phyloP scores from a whole-genome alignment of 2,329 filamentous ascomycete genomes.

The Akanthomyces lecanii region DNA sequence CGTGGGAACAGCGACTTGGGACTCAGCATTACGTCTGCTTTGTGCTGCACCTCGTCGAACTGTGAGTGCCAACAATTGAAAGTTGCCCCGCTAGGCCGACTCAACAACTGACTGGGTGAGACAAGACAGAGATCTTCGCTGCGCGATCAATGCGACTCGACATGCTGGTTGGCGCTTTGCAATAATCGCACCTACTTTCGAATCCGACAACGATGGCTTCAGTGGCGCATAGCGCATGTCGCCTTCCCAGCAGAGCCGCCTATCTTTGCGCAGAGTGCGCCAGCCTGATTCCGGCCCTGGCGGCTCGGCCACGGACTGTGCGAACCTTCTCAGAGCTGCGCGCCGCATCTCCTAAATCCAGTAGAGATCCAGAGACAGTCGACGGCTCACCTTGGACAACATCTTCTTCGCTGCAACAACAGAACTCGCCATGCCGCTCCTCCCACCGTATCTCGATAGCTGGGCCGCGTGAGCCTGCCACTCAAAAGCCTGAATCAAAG shows the following conservation, averaged over 20 bases:
- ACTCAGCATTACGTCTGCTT: background rate
- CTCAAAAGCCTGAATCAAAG: slow-evolving; percentile 4
- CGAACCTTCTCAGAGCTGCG: slow-evolving; percentile 11
- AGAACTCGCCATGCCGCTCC: background rate
- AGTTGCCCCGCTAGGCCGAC: background rate
- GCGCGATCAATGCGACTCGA: background rate
- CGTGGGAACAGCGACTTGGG: background rate
- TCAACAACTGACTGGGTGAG: slow-evolving; percentile 12
- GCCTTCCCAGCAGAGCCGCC: slow-evolving; percentile 21
- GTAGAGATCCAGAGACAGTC: background rate
- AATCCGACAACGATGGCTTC: slow-evolving; percentile 20
- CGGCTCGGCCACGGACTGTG: background rate
- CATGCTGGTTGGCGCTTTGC: background rate
- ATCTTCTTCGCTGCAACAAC: background rate
- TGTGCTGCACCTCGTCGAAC: background rate
- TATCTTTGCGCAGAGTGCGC: slow-evolving; percentile 20
- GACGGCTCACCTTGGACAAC: background rate
- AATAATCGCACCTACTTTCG: background rate
- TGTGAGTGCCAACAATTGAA: slow-evolving; percentile 12
- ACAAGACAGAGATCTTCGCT: background rate
- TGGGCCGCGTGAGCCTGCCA: background rate
- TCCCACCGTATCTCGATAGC: slow-evolving; percentile 9
- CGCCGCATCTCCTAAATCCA: background rate
- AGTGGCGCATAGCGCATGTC: slow-evolving; percentile 20
- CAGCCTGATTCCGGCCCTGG: slow-evolving; percentile 9